Base-by-base conservation (phyloP, 2,329 filamentous ascomycete genomes). In the Aspergillus pseudoglaucus region DNA sequence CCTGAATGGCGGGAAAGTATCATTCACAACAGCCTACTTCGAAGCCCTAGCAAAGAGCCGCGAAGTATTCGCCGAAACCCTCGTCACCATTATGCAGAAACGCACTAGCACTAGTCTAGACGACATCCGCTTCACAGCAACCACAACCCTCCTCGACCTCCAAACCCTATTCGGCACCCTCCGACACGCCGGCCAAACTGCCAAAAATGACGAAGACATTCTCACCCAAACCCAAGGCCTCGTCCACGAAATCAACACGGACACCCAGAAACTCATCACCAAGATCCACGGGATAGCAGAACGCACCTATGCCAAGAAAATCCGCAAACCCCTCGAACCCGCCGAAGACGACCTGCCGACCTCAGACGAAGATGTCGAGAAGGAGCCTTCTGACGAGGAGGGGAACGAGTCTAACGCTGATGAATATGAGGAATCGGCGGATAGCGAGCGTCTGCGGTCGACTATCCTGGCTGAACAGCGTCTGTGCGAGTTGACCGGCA, bases 401-500 rank as follows among this genome's bases (percentile, higher is more conserved):
- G 59, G 66, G 64, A 60, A 6, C 47, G 53, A 27, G 58, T 59
- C 37, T 7, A 20, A 39, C 23, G 52, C 53, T 12, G 66, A 63
- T 18, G 17, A 39, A 18, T 65, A 63, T 20, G 61, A 65, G 6
- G 64, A 69, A 40, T 75, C 68, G 2, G 59, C 63, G 4, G 54
- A 48, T n/a, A 62, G 60, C n/a, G 66, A 87, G 60, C 78, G 81
- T 48, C 74, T 81, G 55, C 78, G 83, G 42, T 78, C 79, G 35
- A 81, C 83, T 48, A 77, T 96, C 30, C 77, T 90, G 49, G 83
- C 89, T 0, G 93, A 97, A 68, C 86, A 91, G 63, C 81, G 84
- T 17, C 78, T 97, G 1, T 97, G 91, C 67, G 86, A 91, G 59
- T 75, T 96, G 22, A 84, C 90, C 0, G 85, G 83, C 53, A 94